Conservation (phyloP, 2,329 filamentous ascomycete genomes). For the Pseudopithomyces maydicus region DNA sequence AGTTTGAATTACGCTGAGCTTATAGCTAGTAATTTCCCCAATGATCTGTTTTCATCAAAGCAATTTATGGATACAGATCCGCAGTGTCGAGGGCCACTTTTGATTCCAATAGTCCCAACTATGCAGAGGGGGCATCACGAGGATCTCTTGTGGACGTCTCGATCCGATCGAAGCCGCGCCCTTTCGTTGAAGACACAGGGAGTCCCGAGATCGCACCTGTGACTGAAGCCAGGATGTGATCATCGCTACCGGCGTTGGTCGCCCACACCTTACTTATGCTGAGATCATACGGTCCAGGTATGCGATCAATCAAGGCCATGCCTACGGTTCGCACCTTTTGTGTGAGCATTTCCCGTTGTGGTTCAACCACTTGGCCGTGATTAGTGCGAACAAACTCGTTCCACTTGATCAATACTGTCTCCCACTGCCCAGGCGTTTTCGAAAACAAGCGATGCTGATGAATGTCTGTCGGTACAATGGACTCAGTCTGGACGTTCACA, state of each 20-base stretch:
- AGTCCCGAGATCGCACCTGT: constrained; percentile 31
- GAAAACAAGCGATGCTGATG: constrained; percentile 91
- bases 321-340: constrained; percentile 86
- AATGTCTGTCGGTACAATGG: constrained; percentile 90
- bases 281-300: constrained; percentile 87
- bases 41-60: background rate
- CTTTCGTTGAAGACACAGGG: constrained; percentile 23
- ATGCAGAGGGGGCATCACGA: constrained; percentile 18
- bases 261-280: constrained; percentile 88
- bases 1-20: background rate
- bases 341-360: constrained; percentile 85
- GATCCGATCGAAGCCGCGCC: constrained; percentile 24
- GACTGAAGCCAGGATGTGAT: constrained; percentile 37
- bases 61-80: background rate
- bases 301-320: constrained; percentile 84
- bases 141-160: constrained; percentile 17
- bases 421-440: constrained; percentile 83
- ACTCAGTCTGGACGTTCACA: constrained; percentile 93
- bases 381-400: constrained; percentile 95
- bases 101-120: background rate
- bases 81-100: background rate
- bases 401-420: constrained; percentile 90
- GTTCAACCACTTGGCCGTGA: constrained; percentile 87
- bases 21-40: background rate
- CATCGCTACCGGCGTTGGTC: constrained; percentile 66